Evolutionary conservation across 2,329 filamentous ascomycete genomes (phyloP).

Genomic region (Aureobasidium subglaciale): DNA sequence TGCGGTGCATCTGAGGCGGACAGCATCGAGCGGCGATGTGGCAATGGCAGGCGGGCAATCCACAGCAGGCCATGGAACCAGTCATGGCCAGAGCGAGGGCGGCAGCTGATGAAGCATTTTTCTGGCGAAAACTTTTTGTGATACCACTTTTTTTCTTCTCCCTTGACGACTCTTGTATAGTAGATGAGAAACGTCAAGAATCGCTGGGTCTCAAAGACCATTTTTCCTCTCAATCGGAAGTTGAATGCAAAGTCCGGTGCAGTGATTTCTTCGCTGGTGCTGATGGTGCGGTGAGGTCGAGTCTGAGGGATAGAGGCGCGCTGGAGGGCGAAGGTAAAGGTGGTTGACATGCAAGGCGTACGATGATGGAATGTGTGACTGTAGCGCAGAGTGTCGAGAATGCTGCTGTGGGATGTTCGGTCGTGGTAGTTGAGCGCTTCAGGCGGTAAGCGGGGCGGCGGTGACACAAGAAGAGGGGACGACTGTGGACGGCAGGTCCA

Average conservation of each 20-base stretch:
- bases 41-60: conserved; percentile 16
- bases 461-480: conserved; percentile 5
- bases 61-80: conserved; percentile 16
- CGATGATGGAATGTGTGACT: not conserved
- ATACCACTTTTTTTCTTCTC: conserved; percentile 8
- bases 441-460: conserved; percentile 2
- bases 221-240: not conserved
- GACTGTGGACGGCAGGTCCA: not conserved
- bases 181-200: conserved; percentile 98
- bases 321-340: not conserved
- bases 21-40: conserved; percentile 15
- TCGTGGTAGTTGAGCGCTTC: not conserved
- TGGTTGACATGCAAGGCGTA: not conserved
- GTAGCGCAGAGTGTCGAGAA: not conserved
- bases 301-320: not conserved
- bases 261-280: not conserved
- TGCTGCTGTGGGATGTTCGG: not conserved
- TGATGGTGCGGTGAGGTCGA: not conserved
- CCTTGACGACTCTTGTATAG: conserved; percentile 50
- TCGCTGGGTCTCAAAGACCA: conserved; percentile 16
- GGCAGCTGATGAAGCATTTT: conserved; percentile 10
- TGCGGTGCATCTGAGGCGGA: conserved; percentile 6
- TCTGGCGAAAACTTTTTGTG: conserved; percentile 14
- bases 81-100: conserved; percentile 1
- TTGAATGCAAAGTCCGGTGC: not conserved